Conservation (phyloP, 768 basidiomycete genomes). For the Leccinellum albellum region DNA sequence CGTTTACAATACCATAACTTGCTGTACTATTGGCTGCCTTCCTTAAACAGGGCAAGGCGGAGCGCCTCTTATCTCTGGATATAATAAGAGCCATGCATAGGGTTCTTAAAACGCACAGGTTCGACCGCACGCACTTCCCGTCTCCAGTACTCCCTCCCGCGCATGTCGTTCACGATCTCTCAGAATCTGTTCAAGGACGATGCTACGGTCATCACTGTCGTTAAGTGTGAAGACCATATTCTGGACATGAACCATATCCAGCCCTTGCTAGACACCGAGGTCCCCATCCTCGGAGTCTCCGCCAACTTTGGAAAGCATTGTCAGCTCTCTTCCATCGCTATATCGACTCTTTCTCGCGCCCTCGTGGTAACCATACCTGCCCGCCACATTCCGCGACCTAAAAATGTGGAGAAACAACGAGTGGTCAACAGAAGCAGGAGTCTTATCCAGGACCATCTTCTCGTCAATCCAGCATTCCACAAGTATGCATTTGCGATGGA, state of each 20-base stretch:
- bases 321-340: slow-evolving; percentile 35
- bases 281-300: slow-evolving; percentile 38
- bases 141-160: not conserved
- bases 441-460: slow-evolving; percentile 31
- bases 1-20: not conserved
- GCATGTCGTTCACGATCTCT: slow-evolving; percentile 5
- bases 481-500: slow-evolving; percentile 49
- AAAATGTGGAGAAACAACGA: not conserved
- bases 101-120: not conserved
- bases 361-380: slow-evolving; percentile 34
- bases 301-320: slow-evolving; percentile 38
- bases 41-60: not conserved
- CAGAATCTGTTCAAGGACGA: not conserved
- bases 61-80: not conserved
- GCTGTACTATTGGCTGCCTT: not conserved
- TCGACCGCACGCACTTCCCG: not conserved
- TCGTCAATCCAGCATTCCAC: slow-evolving; percentile 24
- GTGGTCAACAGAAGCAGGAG: slow-evolving; percentile 8
- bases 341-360: slow-evolving; percentile 35
- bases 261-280: slow-evolving; percentile 28
- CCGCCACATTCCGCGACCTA: slow-evolving; percentile 5
- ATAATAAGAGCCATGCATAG: not conserved
- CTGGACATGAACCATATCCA: slow-evolving; percentile 23
- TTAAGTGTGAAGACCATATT: slow-evolving; percentile 22
- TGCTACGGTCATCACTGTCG: slow-evolving; percentile 27